These are phyloP conservation scores for Bacidia gigantensis DNA, from an alignment of 495 filamentous ascomycete species.

Conservation along the genomic window DNA sequence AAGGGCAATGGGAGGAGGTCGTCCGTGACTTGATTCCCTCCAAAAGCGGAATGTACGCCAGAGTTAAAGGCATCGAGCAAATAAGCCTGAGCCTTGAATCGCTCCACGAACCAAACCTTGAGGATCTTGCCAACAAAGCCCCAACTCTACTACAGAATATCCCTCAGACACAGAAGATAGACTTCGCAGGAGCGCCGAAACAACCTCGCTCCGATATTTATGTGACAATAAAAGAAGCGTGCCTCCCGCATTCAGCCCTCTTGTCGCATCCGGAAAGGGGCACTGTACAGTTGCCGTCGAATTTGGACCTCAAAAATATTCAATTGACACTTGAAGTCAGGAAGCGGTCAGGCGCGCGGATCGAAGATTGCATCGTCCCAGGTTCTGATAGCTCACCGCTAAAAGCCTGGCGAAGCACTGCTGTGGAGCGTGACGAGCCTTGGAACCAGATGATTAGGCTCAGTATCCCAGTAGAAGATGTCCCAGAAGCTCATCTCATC, in stretches of 20 bases:
- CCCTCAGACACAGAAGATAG: constrained; percentile 68
- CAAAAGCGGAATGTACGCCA: constrained; percentile 55
- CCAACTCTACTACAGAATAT: constrained; percentile 79
- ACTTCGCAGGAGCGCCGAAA: constrained; percentile 87
- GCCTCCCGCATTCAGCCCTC: constrained; percentile 60
- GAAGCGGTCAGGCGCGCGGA: constrained; percentile 56
- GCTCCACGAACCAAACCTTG: constrained; percentile 62
- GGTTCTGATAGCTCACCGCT: constrained; percentile 61
- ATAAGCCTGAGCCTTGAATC: constrained; percentile 63
- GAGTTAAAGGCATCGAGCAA: constrained; percentile 53
- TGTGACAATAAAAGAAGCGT: constrained; percentile 63
- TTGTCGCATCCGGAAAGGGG: constrained; percentile 69
- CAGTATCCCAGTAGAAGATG: constrained; percentile 64
- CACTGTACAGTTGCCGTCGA: constrained; percentile 50
- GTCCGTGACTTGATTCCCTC: constrained; percentile 63
- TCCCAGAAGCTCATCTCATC: constrained; percentile 72
- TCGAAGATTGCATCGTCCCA: constrained; percentile 76
- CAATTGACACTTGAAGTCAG: constrained; percentile 86
- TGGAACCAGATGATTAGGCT: constrained; percentile 87
- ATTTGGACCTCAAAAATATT: constrained; percentile 53
- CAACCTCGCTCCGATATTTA: constrained; percentile 89
- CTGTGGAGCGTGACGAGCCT: constrained; percentile 56
- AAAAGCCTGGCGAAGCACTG: constrained; percentile 79
- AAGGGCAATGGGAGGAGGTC: constrained; percentile 61
- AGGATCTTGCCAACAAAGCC: constrained; percentile 65